Conservation (phyloP, 2,329 filamentous ascomycete species). For the Ophiocordyceps robertsii region DNA sequence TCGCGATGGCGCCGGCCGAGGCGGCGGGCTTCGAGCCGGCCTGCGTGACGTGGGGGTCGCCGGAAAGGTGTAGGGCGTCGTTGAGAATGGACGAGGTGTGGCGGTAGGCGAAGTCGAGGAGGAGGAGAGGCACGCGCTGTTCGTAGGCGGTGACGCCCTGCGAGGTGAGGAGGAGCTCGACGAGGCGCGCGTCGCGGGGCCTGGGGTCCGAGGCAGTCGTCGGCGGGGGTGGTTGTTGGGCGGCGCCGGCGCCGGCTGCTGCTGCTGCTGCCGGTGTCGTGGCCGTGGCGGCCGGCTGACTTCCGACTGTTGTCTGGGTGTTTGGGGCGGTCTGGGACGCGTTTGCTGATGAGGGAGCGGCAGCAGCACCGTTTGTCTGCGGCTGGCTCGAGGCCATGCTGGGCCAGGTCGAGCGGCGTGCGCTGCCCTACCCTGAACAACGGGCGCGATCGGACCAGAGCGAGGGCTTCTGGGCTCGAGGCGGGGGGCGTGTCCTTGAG, state of each 20-base stretch:
- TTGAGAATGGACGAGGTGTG: slow-evolving; percentile 60
- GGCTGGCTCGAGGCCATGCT: slow-evolving; percentile 25
- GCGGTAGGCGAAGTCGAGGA: slow-evolving; percentile 78
- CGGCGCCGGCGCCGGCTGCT: too few species aligned
- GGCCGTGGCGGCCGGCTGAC: slow-evolving; percentile 10
- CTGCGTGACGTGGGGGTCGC: slow-evolving; percentile 52
- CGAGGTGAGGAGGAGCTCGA: slow-evolving; percentile 67
- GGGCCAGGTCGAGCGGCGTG: not conserved
- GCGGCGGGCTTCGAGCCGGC: slow-evolving; percentile 39
- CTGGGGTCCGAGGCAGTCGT: slow-evolving; percentile 34
- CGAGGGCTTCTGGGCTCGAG: too few species aligned
- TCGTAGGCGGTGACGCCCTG: slow-evolving; percentile 72
- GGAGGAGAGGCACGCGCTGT: slow-evolving; percentile 66
- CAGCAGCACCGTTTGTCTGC: slow-evolving; percentile 35
- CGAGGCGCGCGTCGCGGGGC: slow-evolving; percentile 65
- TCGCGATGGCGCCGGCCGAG: slow-evolving; percentile 32
- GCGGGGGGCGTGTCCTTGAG: too few species aligned
- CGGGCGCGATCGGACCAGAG: not conserved
- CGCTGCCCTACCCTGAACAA: not conserved
- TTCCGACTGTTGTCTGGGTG: slow-evolving; percentile 19
- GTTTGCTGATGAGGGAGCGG: slow-evolving; percentile 22
- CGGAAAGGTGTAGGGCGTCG: slow-evolving; percentile 55
- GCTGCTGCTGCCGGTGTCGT: too few species aligned
- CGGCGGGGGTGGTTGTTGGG: slow-evolving; percentile 11
- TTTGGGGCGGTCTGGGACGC: slow-evolving; percentile 21